These are phyloP conservation scores for Colletotrichum tanaceti DNA, from an alignment of 2,329 filamentous ascomycete genomes.

Conservation along the genomic window DNA sequence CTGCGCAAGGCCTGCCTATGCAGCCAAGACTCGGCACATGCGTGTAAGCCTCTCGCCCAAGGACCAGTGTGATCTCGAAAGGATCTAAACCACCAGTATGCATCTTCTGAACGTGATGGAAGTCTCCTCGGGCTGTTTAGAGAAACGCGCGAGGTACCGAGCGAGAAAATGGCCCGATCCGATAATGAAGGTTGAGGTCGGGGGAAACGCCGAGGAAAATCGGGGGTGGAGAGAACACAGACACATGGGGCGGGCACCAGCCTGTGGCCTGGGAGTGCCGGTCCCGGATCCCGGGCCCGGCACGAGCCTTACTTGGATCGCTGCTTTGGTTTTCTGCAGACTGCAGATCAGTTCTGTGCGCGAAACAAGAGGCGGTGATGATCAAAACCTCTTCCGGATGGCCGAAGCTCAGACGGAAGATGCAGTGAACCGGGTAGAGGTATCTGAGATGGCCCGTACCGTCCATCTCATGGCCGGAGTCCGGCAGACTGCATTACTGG, in stretches of 20 bases:
- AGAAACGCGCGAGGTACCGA: not conserved
- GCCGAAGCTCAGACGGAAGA: not conserved
- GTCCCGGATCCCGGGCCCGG: constrained; percentile 28
- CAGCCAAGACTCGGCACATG: no score
- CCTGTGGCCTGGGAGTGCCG: constrained; percentile 21
- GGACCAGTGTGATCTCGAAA: no score
- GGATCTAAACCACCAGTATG: not conserved
- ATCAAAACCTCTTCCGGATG: constrained; percentile 24
- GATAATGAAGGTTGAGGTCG: constrained; percentile 7
- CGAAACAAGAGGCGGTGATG: constrained; percentile 24
- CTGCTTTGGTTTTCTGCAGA: constrained; percentile 27
- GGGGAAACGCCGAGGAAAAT: constrained; percentile 15
- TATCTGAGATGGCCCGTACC: not conserved
- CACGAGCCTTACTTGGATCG: constrained; percentile 22
- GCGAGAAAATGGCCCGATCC: not conserved
- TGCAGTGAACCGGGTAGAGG: not conserved
- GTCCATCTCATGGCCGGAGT: not conserved
- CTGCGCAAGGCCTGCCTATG: no score
- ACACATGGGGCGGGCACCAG: not conserved
- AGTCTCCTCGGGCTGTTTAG: not conserved
- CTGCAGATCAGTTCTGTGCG: constrained; percentile 24
- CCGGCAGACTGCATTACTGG: not conserved
- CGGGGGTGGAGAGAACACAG: constrained; percentile 9
- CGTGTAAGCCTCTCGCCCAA: no score
- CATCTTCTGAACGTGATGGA: not conserved